These are phyloP conservation scores for Lactifluus subvellereus DNA, from an alignment of 768 basidiomycete genomes.

Conservation along the genomic window DNA sequence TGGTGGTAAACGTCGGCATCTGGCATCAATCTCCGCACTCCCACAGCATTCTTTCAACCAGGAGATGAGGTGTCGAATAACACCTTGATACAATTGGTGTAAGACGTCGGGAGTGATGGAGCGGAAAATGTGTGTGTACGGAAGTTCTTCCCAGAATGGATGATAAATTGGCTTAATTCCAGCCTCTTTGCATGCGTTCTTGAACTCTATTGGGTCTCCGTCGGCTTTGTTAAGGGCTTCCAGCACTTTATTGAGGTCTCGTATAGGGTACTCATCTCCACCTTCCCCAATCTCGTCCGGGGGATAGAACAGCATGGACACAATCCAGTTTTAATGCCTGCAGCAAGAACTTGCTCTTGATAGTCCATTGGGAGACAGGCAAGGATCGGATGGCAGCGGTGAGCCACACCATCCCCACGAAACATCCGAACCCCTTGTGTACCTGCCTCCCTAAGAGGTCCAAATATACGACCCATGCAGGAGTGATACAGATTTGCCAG, in stretches of 20 bases:
- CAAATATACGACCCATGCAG: no score
- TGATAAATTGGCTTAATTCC: background rate
- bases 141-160: background rate
- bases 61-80: conserved; percentile 32
- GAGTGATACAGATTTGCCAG: no score
- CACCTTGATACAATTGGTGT: conserved; percentile 23
- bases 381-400: background rate
- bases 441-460: background rate
- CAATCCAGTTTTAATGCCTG: background rate
- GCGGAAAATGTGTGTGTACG: background rate
- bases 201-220: background rate
- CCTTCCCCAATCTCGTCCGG: background rate
- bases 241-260: background rate
- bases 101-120: background rate
- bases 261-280: background rate
- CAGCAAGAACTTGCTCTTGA: background rate
- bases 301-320: background rate
- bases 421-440: background rate
- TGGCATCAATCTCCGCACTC: conserved; percentile 34
- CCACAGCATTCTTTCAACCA: conserved; percentile 31
- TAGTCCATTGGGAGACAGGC: background rate
- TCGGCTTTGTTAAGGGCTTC: background rate
- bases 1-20: conserved; percentile 31
- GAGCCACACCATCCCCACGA: background rate
- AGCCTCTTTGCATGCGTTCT: background rate